These are phyloP conservation scores for Melocanna baccifera DNA, from an alignment of 176 grass and related monocot species.

Conservation along the genomic window DNA sequence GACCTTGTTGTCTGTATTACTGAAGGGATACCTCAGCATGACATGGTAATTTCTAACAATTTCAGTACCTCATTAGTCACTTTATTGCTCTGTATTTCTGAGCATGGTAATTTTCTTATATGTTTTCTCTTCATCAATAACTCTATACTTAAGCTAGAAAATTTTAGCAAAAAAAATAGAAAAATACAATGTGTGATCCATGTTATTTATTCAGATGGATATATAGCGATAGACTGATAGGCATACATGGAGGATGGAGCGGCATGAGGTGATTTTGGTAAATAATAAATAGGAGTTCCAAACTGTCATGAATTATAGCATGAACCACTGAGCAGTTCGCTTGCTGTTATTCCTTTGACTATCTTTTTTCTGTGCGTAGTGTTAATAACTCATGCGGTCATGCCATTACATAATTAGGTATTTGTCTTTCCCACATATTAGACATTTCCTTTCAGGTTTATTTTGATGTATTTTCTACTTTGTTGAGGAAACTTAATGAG, in stretches of 20 bases:
- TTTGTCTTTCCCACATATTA: neutral
- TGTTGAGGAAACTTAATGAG: neutral
- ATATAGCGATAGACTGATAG: neutral
- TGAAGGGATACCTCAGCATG: slow-evolving; percentile 98
- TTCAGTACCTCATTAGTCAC: neutral
- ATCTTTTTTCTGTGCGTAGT: neutral
- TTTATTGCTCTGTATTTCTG: neutral
- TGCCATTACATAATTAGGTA: neutral
- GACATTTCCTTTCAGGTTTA: neutral
- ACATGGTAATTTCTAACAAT: slow-evolving; percentile 68
- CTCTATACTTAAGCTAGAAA: neutral
- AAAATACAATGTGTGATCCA: neutral
- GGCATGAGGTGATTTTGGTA: neutral
- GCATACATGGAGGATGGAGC: neutral
- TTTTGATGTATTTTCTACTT: neutral
- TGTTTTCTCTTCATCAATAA: neutral
- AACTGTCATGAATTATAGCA: neutral
- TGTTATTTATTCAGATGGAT: neutral
- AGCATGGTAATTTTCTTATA: neutral
- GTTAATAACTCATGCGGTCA: neutral
- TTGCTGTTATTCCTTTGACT: slow-evolving; percentile 3
- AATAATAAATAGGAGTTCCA: neutral
- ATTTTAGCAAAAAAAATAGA: neutral
- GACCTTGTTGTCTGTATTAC: slow-evolving; percentile 98
- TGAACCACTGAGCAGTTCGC: neutral